Evolutionary conservation across 1,284 basidiomycete species (phyloP), one percentile per base, ranked within the genome.

Genomic region (Tilletia walkeri): DNA sequence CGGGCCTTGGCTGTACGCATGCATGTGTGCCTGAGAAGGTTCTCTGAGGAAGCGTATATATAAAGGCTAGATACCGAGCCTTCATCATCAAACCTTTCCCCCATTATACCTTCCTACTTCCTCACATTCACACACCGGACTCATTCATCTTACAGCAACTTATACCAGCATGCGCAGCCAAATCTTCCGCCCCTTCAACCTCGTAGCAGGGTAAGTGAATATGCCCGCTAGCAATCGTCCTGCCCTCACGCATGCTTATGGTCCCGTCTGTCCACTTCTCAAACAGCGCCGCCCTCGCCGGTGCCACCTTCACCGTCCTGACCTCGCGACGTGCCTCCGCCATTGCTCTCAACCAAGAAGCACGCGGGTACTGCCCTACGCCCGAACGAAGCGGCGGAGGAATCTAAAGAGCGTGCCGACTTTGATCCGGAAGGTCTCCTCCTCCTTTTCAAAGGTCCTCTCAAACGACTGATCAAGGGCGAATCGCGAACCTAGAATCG

Each of bases 171-270:
- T 63, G 59, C 59, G 59, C 34, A 38, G 34, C 36, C 12, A 9
- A 18, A 63, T 63, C 59, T 63, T 63, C 16, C 59, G 59, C 30
- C 59, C 59, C 59, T 63, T 63, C 59, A 63, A 63, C 59, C 59
- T 63, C 59, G 16, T 63, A 9, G 59, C 59, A 38, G 59, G 59
- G 59, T 63, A 38, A 63, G 59, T 63, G 24, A 30, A 30, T 2
- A 1, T 63, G 38, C 14, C 41, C 41, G 1, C 41, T 45, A 14
- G 4, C 34, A 24, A 4, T 18, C 59, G 59, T 36, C 59, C 59
- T 30, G 24, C 54, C 1, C 24, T 2, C 24, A 24, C 54, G 18
- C 59, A 2, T 20, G 9, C 20, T 18, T 39, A 16, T 3, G 3
- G 9, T 63, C 59, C 18, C 36, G 5, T 20, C 50, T 53, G 50